Evolutionary conservation across 2,329 filamentous ascomycete genomes (phyloP).

Genomic region (Talaromyces sp.): DNA sequence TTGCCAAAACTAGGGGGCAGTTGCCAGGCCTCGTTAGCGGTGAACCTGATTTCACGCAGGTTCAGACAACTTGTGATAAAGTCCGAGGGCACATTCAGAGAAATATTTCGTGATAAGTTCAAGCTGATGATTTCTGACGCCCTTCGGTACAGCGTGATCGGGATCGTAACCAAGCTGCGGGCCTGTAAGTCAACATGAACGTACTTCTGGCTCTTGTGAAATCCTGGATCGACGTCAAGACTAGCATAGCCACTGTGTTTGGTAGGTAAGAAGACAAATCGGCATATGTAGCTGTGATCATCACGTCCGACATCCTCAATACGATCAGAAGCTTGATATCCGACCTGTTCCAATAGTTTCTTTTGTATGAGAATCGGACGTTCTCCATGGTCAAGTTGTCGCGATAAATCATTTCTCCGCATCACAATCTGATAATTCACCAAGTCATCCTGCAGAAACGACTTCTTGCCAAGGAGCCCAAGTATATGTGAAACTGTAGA

Average conservation of each 20-base stretch:
- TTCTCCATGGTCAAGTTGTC: constrained; percentile 73
- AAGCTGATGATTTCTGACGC: constrained; percentile 89
- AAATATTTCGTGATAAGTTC: constrained; percentile 88
- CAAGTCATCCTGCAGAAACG: constrained; percentile 80
- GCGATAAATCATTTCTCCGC: constrained; percentile 83
- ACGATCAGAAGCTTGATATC: constrained; percentile 78
- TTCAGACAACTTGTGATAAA: constrained; percentile 93
- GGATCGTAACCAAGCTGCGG: constrained; percentile 88
- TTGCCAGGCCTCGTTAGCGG: constrained; percentile 85
- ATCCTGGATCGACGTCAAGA: constrained; percentile 70
- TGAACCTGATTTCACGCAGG: constrained; percentile 90
- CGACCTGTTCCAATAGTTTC: constrained; percentile 80
- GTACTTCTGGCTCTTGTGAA: constrained; percentile 80
- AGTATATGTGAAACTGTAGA: constrained; percentile 84
- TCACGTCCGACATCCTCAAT: constrained; percentile 93
- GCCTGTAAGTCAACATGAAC: constrained; percentile 90
- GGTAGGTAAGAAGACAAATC: constrained; percentile 89
- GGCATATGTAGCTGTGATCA: constrained; percentile 94
- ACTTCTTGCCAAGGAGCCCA: constrained; percentile 88
- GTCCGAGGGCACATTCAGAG: constrained; percentile 87
- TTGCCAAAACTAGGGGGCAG: constrained; percentile 78
- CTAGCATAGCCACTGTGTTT: constrained; percentile 75
- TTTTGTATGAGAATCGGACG: constrained; percentile 89
- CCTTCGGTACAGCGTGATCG: constrained; percentile 87
- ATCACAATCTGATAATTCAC: constrained; percentile 95